phyloP scores from a whole-genome alignment of 176 grass and related monocot species.

The Eragrostis curvula region DNA sequence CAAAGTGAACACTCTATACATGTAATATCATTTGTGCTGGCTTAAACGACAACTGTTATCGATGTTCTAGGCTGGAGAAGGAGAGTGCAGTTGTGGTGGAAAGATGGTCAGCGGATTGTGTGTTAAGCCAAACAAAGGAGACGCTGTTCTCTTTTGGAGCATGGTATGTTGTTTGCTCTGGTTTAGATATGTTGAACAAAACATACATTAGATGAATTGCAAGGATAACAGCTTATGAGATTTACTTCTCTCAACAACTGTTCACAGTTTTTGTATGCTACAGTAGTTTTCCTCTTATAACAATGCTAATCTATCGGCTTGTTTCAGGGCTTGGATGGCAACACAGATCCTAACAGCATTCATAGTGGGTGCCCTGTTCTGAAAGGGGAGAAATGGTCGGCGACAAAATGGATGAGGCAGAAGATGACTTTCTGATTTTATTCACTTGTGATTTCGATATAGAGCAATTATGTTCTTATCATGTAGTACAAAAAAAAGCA shows the following conservation, averaged over 20 bases:
- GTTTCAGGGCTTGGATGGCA: slow-evolving; percentile 73
- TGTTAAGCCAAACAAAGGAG: slow-evolving; percentile 94
- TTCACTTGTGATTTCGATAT: not conserved
- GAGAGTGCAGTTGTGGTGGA: slow-evolving; percentile 86
- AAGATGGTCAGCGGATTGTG: slow-evolving; percentile 66
- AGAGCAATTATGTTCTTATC: not conserved
- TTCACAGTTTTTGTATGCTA: too few relatives aligned
- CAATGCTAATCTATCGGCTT: not conserved
- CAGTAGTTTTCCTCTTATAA: not conserved
- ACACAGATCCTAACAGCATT: slow-evolving; percentile 73
- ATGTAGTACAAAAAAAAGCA: not conserved
- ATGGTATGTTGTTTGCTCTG: slow-evolving; percentile 52
- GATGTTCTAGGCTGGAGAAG: slow-evolving; percentile 65
- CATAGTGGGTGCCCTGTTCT: slow-evolving; percentile 87
- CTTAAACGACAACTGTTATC: not conserved
- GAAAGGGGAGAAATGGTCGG: slow-evolving; percentile 96
- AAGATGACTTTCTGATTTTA: slow-evolving; percentile 58
- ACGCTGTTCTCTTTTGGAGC: slow-evolving; percentile 96
- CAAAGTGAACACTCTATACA: not conserved
- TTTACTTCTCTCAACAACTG: not conserved
- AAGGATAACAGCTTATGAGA: not conserved
- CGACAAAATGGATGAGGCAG: slow-evolving; percentile 98
- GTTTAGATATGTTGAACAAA: not conserved
- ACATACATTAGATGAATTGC: not conserved
- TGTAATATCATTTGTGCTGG: not conserved